Evolutionary conservation across 2,329 filamentous ascomycete genomes (phyloP).

Genomic region (Laburnicola sp.): DNA sequence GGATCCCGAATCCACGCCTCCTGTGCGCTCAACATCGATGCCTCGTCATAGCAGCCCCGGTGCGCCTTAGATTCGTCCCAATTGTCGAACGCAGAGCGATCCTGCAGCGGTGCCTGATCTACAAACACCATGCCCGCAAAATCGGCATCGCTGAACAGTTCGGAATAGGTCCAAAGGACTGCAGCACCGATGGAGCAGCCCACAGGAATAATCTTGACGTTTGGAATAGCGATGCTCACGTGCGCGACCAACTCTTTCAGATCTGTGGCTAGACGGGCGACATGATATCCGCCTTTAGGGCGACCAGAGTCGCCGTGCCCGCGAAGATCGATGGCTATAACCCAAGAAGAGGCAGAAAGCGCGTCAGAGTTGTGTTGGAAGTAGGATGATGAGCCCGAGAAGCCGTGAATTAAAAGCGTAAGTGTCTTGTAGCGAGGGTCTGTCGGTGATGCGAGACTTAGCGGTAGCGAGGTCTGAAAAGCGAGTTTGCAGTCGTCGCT

Average conservation of each 20-base stretch:
- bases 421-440: neutral
- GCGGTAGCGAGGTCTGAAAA: conserved; percentile 1
- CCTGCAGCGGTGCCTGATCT: conserved; percentile 5
- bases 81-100: neutral
- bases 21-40: neutral
- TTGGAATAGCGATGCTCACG: neutral
- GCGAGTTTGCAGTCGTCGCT: conserved; percentile 2
- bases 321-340: conserved; percentile 3
- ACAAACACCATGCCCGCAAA: conserved; percentile 6
- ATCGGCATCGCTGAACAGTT: conserved; percentile 2
- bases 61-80: conserved; percentile 6
- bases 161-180: conserved; percentile 2
- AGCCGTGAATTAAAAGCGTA: conserved; percentile 1
- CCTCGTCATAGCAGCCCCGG: conserved; percentile 4
- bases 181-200: conserved; percentile 5
- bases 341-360: neutral
- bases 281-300: conserved; percentile 2
- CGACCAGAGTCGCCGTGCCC: conserved; percentile 4
- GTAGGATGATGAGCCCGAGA: conserved; percentile 2
- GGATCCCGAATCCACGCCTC: neutral
- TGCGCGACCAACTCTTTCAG: conserved; percentile 2
- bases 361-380: neutral
- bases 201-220: neutral
- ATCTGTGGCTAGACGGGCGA: conserved; percentile 2
- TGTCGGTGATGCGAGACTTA: neutral